Evolutionary conservation across 2,329 filamentous ascomycete species (phyloP).

Genomic region (Aschersonia sp.): DNA sequence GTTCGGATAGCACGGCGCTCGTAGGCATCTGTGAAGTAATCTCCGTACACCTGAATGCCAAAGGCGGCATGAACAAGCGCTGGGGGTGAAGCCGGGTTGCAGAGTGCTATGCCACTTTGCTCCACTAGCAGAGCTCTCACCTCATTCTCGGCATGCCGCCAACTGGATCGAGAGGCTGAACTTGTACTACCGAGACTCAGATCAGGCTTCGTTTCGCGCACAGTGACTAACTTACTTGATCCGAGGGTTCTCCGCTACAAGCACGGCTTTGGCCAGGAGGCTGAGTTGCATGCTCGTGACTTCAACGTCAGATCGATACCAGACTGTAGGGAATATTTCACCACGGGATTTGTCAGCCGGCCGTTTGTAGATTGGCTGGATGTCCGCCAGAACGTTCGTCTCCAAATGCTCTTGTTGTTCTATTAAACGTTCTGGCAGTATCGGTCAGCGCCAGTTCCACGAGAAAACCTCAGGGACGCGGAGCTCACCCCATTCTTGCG

Average conservation of each 20-base stretch:
- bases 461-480: background rate
- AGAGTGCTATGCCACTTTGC: slow-evolving; percentile 24
- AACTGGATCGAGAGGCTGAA: slow-evolving; percentile 10
- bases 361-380: slow-evolving; percentile 19
- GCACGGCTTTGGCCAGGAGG: slow-evolving; percentile 23
- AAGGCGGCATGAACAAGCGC: slow-evolving; percentile 23
- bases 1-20: slow-evolving; percentile 21
- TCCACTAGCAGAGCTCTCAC: slow-evolving; percentile 22
- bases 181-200: background rate
- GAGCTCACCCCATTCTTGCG: slow-evolving; percentile 21
- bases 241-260: slow-evolving; percentile 23
- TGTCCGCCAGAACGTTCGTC: slow-evolving; percentile 14
- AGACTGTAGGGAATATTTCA: slow-evolving; percentile 24
- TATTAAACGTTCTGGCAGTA: slow-evolving; percentile 15
- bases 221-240: slow-evolving; percentile 13
- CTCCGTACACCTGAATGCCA: slow-evolving; percentile 25
- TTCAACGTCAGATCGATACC: slow-evolving; percentile 23
- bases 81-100: slow-evolving; percentile 21
- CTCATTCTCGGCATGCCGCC: slow-evolving; percentile 22
- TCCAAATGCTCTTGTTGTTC: slow-evolving; percentile 21
- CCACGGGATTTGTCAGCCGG: slow-evolving; percentile 20
- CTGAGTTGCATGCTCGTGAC: slow-evolving; percentile 25
- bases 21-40: slow-evolving; percentile 25
- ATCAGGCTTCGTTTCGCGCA: background rate
- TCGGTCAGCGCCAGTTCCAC: background rate